Percentiles rank a stretch among this genome's conserved stretches.
These are phyloP conservation scores for Aspergillus flavus DNA, from an alignment of 2,329 filamentous ascomycete genomes.

Conservation along the genomic window DNA sequence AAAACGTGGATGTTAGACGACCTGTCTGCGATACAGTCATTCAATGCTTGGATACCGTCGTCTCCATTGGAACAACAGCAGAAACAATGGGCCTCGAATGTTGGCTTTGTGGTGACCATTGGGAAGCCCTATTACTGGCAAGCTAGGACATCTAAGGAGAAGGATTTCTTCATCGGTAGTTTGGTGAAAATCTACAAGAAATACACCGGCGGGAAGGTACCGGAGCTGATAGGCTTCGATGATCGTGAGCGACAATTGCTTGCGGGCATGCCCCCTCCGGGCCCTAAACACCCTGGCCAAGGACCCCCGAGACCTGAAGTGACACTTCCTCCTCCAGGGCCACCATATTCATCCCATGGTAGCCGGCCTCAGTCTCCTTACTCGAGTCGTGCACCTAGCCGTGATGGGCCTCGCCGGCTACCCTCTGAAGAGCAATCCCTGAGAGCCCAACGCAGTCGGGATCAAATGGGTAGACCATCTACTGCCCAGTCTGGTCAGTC, in stretches of 20 bases:
- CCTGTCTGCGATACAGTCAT: constrained; percentile 80
- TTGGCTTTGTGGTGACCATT: constrained; percentile 84
- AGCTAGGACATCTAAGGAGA: constrained; percentile 89
- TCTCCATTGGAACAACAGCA: constrained; percentile 63
- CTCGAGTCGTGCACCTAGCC: constrained; percentile 38
- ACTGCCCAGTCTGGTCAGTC: constrained; percentile 39
- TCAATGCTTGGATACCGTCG: constrained; percentile 62
- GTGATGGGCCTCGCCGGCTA: constrained; percentile 38
- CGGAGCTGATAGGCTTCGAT: constrained; percentile 81
- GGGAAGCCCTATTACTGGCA: constrained; percentile 98
- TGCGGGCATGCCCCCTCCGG: constrained; percentile 52
- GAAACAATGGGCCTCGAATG: constrained; percentile 76
- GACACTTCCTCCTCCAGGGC: constrained; percentile 28
- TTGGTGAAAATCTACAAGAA: constrained; percentile 95
- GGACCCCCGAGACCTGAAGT: constrained; percentile 27
- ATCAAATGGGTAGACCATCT: constrained; percentile 42
- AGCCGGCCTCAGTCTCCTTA: constrained; percentile 34
- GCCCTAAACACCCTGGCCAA: constrained; percentile 27
- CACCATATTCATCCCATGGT: constrained; percentile 31
- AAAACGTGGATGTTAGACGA: constrained; percentile 99
- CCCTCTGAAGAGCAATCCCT: constrained; percentile 41
- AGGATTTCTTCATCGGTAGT: constrained; percentile 97
- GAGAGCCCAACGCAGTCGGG: constrained; percentile 42
- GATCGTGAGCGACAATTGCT: constrained; percentile 75
- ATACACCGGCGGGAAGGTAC: constrained; percentile 84